These are phyloP conservation scores for Porcisia deanei DNA, from an alignment of 208 protist species.

Conservation along the genomic window DNA sequence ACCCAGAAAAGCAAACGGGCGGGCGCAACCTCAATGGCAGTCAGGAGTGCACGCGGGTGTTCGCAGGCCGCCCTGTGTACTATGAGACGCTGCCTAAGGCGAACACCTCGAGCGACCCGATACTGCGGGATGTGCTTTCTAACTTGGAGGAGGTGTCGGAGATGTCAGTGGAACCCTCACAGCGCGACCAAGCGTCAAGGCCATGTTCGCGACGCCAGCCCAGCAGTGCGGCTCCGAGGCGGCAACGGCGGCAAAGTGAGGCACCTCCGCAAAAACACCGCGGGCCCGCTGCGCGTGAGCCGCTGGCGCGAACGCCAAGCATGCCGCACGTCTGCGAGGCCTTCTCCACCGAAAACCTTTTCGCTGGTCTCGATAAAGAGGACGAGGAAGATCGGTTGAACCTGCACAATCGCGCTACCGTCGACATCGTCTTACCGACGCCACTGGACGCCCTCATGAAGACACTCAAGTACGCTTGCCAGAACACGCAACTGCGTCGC, in stretches of 20 bases:
- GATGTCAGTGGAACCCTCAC: not conserved
- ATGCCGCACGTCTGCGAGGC: constrained; percentile 7
- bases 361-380: constrained; percentile 27
- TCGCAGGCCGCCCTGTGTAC: constrained; percentile 24
- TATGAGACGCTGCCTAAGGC: constrained; percentile 19
- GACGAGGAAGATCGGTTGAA: constrained; percentile 63
- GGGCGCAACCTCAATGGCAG: not conserved
- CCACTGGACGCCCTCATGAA: constrained; percentile 60
- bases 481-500: constrained; percentile 38
- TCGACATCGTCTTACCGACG: constrained; percentile 65
- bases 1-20: not conserved
- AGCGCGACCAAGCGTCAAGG: not conserved
- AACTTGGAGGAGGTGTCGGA: constrained; percentile 3
- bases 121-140: constrained; percentile 27
- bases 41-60: not conserved
- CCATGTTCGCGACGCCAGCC: constrained; percentile 1
- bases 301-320: not conserved
- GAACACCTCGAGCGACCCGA: constrained; percentile 18
- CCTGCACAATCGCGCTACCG: constrained; percentile 64
- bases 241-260: not conserved
- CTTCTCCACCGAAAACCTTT: constrained; percentile 12
- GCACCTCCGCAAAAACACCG: not conserved
- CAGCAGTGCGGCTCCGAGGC: not conserved
- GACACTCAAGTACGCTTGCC: constrained; percentile 45
- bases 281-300: not conserved